Evolutionary conservation across 2,329 filamentous ascomycete genomes (phyloP).

Genomic region (Pseudogymnoascus sp.): DNA sequence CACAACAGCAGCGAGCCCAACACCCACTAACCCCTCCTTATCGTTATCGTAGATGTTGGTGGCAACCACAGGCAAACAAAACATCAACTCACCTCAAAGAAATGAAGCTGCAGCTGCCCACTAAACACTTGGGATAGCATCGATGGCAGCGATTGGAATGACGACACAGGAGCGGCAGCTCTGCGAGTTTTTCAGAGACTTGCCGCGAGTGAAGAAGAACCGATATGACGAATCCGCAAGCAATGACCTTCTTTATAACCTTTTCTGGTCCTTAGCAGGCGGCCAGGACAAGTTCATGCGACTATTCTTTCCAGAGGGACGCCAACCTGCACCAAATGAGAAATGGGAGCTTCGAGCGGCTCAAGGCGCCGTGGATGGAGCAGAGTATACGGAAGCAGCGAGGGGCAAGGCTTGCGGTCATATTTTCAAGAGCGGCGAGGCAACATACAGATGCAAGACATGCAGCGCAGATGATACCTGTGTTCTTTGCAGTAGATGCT

Average conservation of each 20-base stretch:
- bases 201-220: constrained; percentile 66
- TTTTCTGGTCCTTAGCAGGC: constrained; percentile 82
- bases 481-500: constrained; percentile 88
- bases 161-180: constrained; percentile 72
- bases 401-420: constrained; percentile 92
- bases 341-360: constrained; percentile 75
- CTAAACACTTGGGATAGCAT: not conserved
- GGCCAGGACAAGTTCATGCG: constrained; percentile 66
- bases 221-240: constrained; percentile 68
- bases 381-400: constrained; percentile 88
- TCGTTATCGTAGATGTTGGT: constrained; percentile 4
- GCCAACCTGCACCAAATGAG: constrained; percentile 45
- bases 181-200: constrained; percentile 71
- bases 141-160: constrained; percentile 38
- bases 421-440: constrained; percentile 92
- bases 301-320: constrained; percentile 75
- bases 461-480: constrained; percentile 94
- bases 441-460: constrained; percentile 88
- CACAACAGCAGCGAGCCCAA: not conserved
- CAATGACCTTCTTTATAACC: constrained; percentile 64
- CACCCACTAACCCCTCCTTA: not conserved
- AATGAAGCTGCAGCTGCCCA: constrained; percentile 3
- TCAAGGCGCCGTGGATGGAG: constrained; percentile 86
- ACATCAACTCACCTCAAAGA: not conserved
- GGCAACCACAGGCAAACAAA: constrained; percentile 1